Evolutionary conservation across 192 early-diverging fungal genomes (phyloP), one percentile per base, ranked within the genome.

Genomic region (Pecoramyces ruminantium): DNA sequence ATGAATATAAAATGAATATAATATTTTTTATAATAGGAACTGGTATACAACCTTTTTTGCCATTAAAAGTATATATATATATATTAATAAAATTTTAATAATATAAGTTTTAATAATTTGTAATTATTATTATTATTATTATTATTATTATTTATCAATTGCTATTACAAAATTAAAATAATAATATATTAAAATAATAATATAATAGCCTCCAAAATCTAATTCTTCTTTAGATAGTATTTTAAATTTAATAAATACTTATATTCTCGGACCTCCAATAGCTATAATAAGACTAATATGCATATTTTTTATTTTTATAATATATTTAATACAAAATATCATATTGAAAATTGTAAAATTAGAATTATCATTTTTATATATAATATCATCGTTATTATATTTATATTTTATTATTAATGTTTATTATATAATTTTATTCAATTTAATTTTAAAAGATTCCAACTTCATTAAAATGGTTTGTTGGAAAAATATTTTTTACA

Each of bases 41-140:
- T 11, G 95, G 95, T n/a, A 94, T 96, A 77, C 95, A 96, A 81
- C 95, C 95, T 13, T 96, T 96, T 85, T 83, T 95, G 77, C 92
- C 92, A 82, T 92, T 91, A 6, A 86, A 93, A 81, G 92, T 92
- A 92, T 82, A 78, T 83, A 86, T 0, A 18, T 77, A 90, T n/a
- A 79, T 88, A 1, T 79, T 86, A 0, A 86, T 92, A 15, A 84
- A 87, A 21, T 83, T 85, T 0, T 30, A 88, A 18, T 88, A 89
- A n/a, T n/a, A n/a, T n/a, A n/a, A n/a, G n/a, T n/a, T n/a, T n/a
- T n/a, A n/a, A n/a, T n/a, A n/a, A n/a, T 4, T 79, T 85, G 0
- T 27, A 87, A 4, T 83, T 90, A 83, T 87, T 88, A 80, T 84
- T 30, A 80, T 82, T 15, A 14, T 87, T 12, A 82, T 87, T 29